Evolutionary conservation across 1,284 basidiomycete species (phyloP).

Genomic region (Ustilago curta): DNA sequence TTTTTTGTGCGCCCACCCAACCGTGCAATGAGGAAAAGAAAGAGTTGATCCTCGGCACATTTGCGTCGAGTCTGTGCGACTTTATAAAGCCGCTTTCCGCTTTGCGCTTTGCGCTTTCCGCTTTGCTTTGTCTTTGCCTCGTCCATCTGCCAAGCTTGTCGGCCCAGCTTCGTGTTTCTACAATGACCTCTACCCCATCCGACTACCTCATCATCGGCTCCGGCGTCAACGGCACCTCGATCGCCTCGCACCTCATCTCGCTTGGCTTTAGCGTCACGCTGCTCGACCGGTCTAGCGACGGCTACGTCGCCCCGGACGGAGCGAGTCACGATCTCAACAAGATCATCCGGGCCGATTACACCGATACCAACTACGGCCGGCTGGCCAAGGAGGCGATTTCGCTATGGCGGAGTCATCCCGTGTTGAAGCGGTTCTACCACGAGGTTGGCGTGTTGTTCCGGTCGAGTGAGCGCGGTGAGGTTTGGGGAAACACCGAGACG

Average conservation of each 20-base stretch:
- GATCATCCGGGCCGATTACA: constrained; percentile 73
- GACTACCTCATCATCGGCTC: constrained; percentile 77
- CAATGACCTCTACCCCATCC: background rate
- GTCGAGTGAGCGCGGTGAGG: constrained; percentile 14
- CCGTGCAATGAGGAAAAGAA: too few relatives aligned
- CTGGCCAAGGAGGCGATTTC: constrained; percentile 80
- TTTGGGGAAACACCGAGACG: constrained; percentile 2
- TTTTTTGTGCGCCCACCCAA: too few relatives aligned
- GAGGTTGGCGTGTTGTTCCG: constrained; percentile 63
- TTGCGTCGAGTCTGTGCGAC: too few relatives aligned
- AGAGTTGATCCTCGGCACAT: too few relatives aligned
- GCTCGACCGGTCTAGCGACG: constrained; percentile 70
- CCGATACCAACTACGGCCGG: constrained; percentile 73
- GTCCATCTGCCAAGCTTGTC: too few relatives aligned
- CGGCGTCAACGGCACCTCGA: constrained; percentile 86
- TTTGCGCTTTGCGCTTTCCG: too few relatives aligned
- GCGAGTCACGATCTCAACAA: constrained; percentile 88
- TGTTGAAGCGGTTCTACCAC: constrained; percentile 52
- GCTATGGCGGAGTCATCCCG: constrained; percentile 75
- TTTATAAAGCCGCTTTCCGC: too few relatives aligned
- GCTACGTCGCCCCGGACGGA: constrained; percentile 76
- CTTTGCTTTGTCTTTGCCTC: too few relatives aligned
- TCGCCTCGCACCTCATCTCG: constrained; percentile 75
- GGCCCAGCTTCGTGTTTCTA: too few relatives aligned
- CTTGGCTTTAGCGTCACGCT: constrained; percentile 79